Evolutionary conservation across 2,329 filamentous ascomycete genomes (phyloP), one percentile per base, ranked within the genome.

Genomic region (Diaporthe vexans): DNA sequence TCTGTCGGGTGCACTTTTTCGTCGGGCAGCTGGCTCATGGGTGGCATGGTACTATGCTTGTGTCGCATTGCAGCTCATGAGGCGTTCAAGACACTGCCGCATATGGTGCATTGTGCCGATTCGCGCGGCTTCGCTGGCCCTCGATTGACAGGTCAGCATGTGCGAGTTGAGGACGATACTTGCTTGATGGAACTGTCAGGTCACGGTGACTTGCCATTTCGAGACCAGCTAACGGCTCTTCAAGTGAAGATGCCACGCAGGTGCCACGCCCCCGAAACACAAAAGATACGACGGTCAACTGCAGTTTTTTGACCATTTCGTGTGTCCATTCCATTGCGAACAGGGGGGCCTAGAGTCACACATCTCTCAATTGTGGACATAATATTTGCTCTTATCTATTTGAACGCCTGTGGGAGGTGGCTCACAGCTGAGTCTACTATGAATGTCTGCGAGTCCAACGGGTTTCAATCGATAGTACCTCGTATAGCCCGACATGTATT

Each of bases 31-130:
- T n/a, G 4, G 46, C 37, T 37, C 46, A n/a, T 43, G n/a, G 17
- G 48, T 33, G 8, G 48, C 24, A 11, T 26, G 21, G 33, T 37
- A n/a, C 11, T 37, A 1, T 37, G 37, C 40, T 37, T 29, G 19
- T 40, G 46, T 33, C 56, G 57, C 57, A 17, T 11, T 46, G 19
- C 13, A 24, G 57, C 56, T 51, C 35, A 57, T 33, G 33, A 40
- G n/a, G 56, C 43, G 4, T 61, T 40, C 43, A 37, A 35, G 43
- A 24, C 69, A 52, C 43, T 71, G 56, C 69, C 69, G 56, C 69
- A 46, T 43, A n/a, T 40, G 26, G 26, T 51, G 15, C 40, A 17
- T 35, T n/a, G 26, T 51, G 29, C 29, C 29, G 19, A 29, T 15
- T 51, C 15, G 46, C 19, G 43, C 61, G 43, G 29, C 43, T 51